phyloP scores from a whole-genome alignment of 441 rosid species.

The Pelargonium myrrhifolium region DNA sequence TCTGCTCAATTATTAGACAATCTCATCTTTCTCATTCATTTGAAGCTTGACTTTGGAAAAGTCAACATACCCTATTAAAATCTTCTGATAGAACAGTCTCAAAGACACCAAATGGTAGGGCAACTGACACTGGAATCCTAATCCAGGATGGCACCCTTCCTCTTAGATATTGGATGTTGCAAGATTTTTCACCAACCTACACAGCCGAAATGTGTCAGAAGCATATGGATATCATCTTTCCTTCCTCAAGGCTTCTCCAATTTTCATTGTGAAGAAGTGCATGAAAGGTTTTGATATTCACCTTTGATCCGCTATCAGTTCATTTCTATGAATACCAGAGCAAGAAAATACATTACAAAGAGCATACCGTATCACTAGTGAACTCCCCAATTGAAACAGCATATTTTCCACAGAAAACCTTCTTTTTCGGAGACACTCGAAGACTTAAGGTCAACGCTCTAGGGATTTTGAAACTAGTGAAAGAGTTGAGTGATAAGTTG shows the following conservation, averaged over 20 bases:
- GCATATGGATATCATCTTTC: slow-evolving; percentile 9
- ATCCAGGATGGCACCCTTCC: slow-evolving; percentile 74
- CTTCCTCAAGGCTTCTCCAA: slow-evolving; percentile 9
- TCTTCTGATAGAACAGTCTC: slow-evolving; percentile 51
- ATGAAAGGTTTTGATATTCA: not conserved
- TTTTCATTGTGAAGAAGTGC: not conserved
- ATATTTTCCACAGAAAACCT: slow-evolving; percentile 57
- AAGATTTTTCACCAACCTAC: slow-evolving; percentile 81
- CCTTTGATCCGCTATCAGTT: not conserved
- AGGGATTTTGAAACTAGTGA: slow-evolving; percentile 31
- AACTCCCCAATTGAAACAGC: slow-evolving; percentile 60
- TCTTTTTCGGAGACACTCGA: slow-evolving; percentile 26
- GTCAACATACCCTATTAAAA: slow-evolving; percentile 45
- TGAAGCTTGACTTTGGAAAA: slow-evolving; percentile 1
- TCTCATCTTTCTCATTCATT: not conserved
- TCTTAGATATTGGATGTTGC: slow-evolving; percentile 51
- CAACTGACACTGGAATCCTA: slow-evolving; percentile 60
- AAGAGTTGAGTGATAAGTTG: slow-evolving; percentile 32
- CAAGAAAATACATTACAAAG: not conserved
- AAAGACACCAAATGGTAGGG: slow-evolving; percentile 70
- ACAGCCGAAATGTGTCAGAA: slow-evolving; percentile 12
- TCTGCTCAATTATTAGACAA: not conserved
- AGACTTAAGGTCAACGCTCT: slow-evolving; percentile 26
- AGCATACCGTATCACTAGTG: slow-evolving; percentile 49
- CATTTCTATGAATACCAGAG: not conserved